phyloP scores from a whole-genome alignment of 1,139 yeast genomes.

The Protomyces arabidopsidicola region DNA sequence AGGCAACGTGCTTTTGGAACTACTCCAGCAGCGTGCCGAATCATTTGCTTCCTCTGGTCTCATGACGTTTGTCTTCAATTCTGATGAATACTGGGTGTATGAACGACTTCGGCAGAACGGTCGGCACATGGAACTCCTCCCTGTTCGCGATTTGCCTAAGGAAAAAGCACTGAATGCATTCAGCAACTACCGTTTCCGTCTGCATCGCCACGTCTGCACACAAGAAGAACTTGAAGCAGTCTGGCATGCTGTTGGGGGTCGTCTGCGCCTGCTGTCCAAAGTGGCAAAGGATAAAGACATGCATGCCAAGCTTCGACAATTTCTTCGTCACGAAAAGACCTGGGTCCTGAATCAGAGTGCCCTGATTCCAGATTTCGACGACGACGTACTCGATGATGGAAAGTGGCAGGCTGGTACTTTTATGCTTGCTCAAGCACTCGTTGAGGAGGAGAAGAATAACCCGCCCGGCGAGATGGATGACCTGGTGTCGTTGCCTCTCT shows the following conservation, averaged over 20 bases:
- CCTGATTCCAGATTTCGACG: conserved; percentile 69
- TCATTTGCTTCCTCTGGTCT: conserved; percentile 69
- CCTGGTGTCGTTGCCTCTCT: conserved; percentile 69
- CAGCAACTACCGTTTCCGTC: conserved; percentile 46
- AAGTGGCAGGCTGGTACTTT: conserved; percentile 74
- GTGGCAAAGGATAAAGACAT: conserved; percentile 65
- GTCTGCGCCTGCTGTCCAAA: conserved; percentile 75
- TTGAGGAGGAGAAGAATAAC: conserved; percentile 54
- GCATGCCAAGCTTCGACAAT: conserved; percentile 59
- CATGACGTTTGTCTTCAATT: conserved; percentile 69
- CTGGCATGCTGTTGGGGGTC: conserved; percentile 72
- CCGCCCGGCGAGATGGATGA: conserved; percentile 34
- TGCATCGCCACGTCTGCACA: conserved; percentile 44
- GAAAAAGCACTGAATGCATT: conserved; percentile 56
- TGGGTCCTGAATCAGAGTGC: conserved; percentile 86
- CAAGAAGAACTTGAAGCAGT: conserved; percentile 50
- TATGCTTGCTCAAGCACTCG: conserved; percentile 68
- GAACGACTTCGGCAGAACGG: conserved; percentile 69
- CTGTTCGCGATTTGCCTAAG: conserved; percentile 62
- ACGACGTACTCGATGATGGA: conserved; percentile 82
- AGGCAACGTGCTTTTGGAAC: conserved; percentile 65
- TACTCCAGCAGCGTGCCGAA: conserved; percentile 80
- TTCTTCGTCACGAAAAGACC: conserved; percentile 74
- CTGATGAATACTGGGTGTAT: conserved; percentile 85
- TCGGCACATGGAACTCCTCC: conserved; percentile 67